Base-by-base conservation (phyloP, 2,329 filamentous ascomycete genomes). In the Delphinella strobiligena region DNA sequence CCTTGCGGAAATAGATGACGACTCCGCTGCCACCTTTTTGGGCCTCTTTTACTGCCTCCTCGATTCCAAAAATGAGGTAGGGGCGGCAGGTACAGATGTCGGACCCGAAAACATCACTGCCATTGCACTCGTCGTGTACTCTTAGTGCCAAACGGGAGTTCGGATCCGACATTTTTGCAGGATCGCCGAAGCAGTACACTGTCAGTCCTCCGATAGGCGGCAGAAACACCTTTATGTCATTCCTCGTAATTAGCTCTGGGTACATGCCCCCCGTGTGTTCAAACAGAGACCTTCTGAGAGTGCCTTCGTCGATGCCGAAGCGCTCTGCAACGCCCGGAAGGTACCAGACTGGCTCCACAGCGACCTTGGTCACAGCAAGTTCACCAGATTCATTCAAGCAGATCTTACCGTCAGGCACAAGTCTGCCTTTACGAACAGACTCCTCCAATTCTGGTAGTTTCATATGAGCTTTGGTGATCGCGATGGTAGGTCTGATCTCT, bases 1-100 rank as follows among this genome's bases (percentile, higher is more conserved):
- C 91, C 61, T 98, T 98, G 50, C 91, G 79, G 75, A 96, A 98
- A 61, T 98, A 98, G 58, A 96, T 95, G 39, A 96, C 91, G 16
- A 95, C 86, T 41, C 89, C 89, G 51, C 82, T 89, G 35, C 89
- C 89, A 38, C 89, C 89, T 41, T 82, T 86, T 59, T 96, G 91
- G 9, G 91, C 91, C 63, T 96, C 87, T 55, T 93, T 94, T 51
- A 98, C 89, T 10, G 91, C 91, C 62, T 98, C 91, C 55, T 94
- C 87, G 45, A 98, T 93, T 45, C 91, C 91, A 58, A 93, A 96
- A 55, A 93, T 93, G 42, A 96, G 76, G 59, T 96, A 96, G 12
- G 91, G 91, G 41, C 85, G 75, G 62, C 89, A 96, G 9, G 91
- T 96, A 66, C 91, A 96, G 54, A 96, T 98, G 59, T 98, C 91